These are phyloP conservation scores for Terfezia boudieri DNA, from an alignment of 495 filamentous ascomycete genomes.

Conservation along the genomic window DNA sequence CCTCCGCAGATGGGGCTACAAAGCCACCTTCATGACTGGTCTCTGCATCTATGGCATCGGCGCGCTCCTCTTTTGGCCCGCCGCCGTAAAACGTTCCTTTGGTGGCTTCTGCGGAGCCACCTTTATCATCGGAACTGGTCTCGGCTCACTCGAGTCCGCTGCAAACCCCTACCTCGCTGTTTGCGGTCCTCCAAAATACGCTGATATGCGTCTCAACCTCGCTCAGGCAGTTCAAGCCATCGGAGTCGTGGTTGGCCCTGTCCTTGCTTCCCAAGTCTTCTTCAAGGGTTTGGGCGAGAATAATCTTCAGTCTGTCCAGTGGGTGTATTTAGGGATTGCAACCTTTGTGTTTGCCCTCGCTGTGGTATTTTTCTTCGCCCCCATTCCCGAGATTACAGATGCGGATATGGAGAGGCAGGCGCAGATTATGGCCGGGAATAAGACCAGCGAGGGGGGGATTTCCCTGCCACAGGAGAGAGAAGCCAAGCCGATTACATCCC, in stretches of 20 bases:
- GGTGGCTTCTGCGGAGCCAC: conserved; percentile 38
- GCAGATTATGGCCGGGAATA: conserved; percentile 17
- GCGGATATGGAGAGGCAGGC: conserved; percentile 43
- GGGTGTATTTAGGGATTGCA: conserved; percentile 53
- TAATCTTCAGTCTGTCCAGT: conserved; percentile 39
- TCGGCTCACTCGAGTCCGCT: conserved; percentile 33
- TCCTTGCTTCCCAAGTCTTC: conserved; percentile 45
- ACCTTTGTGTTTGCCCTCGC: conserved; percentile 44
- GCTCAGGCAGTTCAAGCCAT: conserved; percentile 47
- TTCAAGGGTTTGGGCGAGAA: conserved; percentile 32
- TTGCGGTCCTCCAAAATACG: conserved; percentile 45
- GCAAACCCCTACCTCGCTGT: conserved; percentile 33
- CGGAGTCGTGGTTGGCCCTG: conserved; percentile 40
- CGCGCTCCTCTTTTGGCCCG: conserved; percentile 33
- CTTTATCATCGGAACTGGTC: conserved; percentile 34
- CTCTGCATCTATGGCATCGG: conserved; percentile 31
- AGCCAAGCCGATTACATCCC: conserved; percentile 33
- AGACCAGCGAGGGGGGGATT: not conserved
- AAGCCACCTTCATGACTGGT: conserved; percentile 31
- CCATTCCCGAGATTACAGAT: conserved; percentile 52
- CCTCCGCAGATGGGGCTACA: conserved; percentile 31
- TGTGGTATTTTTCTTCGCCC: conserved; percentile 38
- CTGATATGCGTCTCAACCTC: conserved; percentile 47
- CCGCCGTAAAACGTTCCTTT: conserved; percentile 30
- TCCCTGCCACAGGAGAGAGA: conserved; percentile 17